Evolutionary conservation across 768 basidiomycete species (phyloP).

Genomic region (Suillus hirtellus): DNA sequence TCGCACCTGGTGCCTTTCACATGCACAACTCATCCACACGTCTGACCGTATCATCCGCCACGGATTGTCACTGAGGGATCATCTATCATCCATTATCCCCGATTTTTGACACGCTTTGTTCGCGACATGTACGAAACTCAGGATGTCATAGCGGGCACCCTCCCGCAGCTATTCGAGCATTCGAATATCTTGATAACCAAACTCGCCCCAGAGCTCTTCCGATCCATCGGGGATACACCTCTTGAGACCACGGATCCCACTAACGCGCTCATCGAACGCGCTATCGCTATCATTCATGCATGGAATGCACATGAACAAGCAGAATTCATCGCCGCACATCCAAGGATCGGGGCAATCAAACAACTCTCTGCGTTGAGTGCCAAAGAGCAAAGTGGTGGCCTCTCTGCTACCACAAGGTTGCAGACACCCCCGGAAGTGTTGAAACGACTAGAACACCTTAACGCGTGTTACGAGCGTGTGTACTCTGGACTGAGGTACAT

Average conservation of each 20-base stretch:
- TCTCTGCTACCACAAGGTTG: conserved; percentile 29
- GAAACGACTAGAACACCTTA: conserved; percentile 69
- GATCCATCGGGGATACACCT: conserved; percentile 24
- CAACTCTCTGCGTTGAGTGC: conserved; percentile 75
- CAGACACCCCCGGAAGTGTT: conserved; percentile 76
- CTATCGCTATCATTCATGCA: conserved; percentile 46
- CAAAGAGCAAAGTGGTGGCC: conserved; percentile 68
- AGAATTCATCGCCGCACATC: conserved; percentile 79
- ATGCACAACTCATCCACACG: neutral
- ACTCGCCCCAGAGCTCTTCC: conserved; percentile 56
- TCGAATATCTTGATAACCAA: conserved; percentile 54
- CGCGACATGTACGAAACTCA: conserved; percentile 4
- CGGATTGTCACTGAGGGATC: neutral
- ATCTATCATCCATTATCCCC: neutral
- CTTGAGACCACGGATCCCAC: conserved; percentile 36
- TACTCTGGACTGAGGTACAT: conserved; percentile 84
- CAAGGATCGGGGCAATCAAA: conserved; percentile 83
- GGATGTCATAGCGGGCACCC: conserved; percentile 30
- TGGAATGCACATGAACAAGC: conserved; percentile 57
- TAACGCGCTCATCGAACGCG: conserved; percentile 53
- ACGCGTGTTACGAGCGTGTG: conserved; percentile 69
- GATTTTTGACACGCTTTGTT: conserved; percentile 1
- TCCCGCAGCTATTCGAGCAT: conserved; percentile 62
- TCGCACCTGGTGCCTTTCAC: conserved; percentile 6
- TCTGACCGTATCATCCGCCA: neutral